Conservation (phyloP, 2,329 filamentous ascomycete species). For the Aspergillus fumigatiaffinis region DNA sequence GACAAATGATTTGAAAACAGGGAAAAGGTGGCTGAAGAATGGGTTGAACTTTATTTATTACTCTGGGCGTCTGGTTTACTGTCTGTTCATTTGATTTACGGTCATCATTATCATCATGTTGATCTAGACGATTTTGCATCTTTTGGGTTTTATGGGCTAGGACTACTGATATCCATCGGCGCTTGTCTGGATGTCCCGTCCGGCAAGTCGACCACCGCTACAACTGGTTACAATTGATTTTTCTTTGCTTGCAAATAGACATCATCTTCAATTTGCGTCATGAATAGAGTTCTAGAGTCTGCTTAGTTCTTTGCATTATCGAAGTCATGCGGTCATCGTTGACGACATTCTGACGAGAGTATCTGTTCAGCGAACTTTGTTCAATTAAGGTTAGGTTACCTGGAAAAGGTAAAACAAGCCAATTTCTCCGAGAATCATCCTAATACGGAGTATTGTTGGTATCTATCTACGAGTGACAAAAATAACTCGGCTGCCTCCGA, state of each 20-base stretch:
- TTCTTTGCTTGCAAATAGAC: conserved; percentile 7
- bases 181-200: neutral
- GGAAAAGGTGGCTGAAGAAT: conserved; percentile 4
- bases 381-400: neutral
- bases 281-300: conserved; percentile 1
- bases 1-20: conserved; percentile 13
- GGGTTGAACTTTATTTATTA: neutral
- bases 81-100: conserved; percentile 9
- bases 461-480: too few species aligned
- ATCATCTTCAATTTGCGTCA: conserved; percentile 5
- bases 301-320: neutral
- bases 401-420: neutral
- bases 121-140: neutral
- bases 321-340: neutral
- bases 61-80: conserved; percentile 13
- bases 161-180: conserved; percentile 24
- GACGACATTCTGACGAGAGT: neutral
- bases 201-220: neutral
- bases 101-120: neutral
- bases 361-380: neutral
- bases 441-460: too few species aligned
- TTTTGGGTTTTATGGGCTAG: conserved; percentile 14
- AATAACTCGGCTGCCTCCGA: too few species aligned
- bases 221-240: neutral
- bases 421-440: neutral